Percentiles rank a stretch among this genome's conserved stretches.
Evolutionary conservation across 2,329 filamentous ascomycete genomes (phyloP).

Genomic region (Tolypocladium sp.): DNA sequence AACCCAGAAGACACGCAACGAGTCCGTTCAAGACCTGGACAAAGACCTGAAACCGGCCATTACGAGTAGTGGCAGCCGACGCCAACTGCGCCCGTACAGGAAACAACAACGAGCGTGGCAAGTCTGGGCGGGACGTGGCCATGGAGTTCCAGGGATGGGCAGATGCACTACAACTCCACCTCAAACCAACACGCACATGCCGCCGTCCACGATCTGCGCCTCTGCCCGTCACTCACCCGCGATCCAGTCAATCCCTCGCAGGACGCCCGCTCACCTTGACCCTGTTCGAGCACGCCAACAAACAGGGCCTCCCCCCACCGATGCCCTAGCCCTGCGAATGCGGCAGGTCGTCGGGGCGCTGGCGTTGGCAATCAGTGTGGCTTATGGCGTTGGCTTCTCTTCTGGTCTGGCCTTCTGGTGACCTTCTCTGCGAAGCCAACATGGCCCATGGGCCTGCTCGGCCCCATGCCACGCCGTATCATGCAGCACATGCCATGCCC

Average conservation of each 20-base stretch:
- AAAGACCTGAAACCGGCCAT: neutral
- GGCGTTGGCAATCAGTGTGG: neutral
- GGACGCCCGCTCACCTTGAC: neutral
- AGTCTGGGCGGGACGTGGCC: neutral
- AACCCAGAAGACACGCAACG: neutral
- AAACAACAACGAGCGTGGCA: neutral
- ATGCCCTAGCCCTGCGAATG: neutral
- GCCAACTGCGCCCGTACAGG: neutral
- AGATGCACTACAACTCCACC: conserved; percentile 1
- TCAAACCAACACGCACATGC: neutral
- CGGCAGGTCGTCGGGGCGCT: neutral
- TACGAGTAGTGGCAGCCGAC: neutral
- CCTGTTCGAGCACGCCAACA: neutral
- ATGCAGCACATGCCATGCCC: neutral
- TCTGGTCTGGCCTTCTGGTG: neutral
- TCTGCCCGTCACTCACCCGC: neutral
- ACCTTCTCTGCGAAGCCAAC: neutral
- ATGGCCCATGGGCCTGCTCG: neutral
- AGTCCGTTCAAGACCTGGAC: neutral
- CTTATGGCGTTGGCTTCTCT: neutral
- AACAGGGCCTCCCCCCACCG: neutral
- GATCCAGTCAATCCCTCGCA: neutral
- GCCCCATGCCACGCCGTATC: neutral
- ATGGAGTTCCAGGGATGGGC: neutral
- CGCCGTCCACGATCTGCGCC: neutral